A percentile compares a stretch with the other conserved stretches of the same genome.
phyloP scores from a whole-genome alignment of 176 grass and related monocot species.

The Eremochloa ophiuroides region DNA sequence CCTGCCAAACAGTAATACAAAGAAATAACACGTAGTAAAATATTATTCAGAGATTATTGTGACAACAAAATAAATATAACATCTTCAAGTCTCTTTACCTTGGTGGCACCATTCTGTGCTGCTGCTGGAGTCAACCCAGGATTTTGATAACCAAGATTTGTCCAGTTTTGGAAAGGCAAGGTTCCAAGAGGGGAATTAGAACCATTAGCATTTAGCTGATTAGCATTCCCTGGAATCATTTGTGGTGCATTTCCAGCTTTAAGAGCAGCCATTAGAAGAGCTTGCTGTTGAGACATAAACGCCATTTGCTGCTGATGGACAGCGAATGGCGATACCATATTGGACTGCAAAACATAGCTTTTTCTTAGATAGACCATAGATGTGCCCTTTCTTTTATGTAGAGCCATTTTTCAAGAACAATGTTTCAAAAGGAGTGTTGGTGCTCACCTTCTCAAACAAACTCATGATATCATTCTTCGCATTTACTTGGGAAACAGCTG shows the following conservation, averaged over 20 bases:
- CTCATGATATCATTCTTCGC: conserved; percentile 92
- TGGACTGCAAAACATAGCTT: conserved; percentile 58
- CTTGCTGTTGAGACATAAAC: conserved; percentile 89
- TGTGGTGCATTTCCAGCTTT: conserved; percentile 64
- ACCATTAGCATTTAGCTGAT: conserved; percentile 46
- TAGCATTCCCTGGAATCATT: conserved; percentile 33
- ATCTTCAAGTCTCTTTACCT: conserved; percentile 22
- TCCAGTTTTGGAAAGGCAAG: conserved; percentile 54
- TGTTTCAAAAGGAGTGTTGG: not conserved
- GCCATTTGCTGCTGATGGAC: conserved; percentile 91
- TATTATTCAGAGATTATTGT: not conserved
- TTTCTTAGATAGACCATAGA: conserved; percentile 24
- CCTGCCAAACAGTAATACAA: conserved; percentile 44
- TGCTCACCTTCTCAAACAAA: conserved; percentile 96
- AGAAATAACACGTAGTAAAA: not conserved
- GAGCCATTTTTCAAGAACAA: conserved; percentile 6
- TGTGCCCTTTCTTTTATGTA: not conserved
- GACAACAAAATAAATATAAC: not conserved
- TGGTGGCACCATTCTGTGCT: conserved; percentile 51
- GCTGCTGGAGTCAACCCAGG: conserved; percentile 37
- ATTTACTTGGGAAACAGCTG: conserved; percentile 46
- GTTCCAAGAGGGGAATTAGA: conserved; percentile 38
- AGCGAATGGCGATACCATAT: conserved; percentile 83
- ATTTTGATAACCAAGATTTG: conserved; percentile 65
- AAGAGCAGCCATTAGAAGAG: conserved; percentile 79